These are phyloP conservation scores for Erythrophleum fordii DNA, from an alignment of 306 rosid species.

Conservation along the genomic window DNA sequence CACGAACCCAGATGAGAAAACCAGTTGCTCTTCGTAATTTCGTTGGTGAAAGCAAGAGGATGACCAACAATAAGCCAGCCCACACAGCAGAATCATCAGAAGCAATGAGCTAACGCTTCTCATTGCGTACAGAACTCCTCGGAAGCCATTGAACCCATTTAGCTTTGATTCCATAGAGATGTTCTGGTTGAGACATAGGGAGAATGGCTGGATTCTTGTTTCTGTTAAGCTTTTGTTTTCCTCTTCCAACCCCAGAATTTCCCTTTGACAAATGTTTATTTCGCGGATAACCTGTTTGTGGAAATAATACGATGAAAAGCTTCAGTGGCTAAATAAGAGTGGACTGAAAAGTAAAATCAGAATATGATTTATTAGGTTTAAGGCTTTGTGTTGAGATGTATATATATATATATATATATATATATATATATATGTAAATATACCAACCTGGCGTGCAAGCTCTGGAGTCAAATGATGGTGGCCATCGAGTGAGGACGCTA, in stretches of 20 bases:
- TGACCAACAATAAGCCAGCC: slow-evolving; percentile 69
- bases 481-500: slow-evolving; percentile 58
- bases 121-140: slow-evolving; percentile 84
- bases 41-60: slow-evolving; percentile 56
- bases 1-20: slow-evolving; percentile 61
- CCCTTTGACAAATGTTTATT: slow-evolving; percentile 71
- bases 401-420: too few species aligned
- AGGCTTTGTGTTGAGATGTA: not conserved
- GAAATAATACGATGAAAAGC: not conserved
- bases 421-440: too few species aligned
- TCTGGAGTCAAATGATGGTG: slow-evolving; percentile 59
- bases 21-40: slow-evolving; percentile 43
- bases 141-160: slow-evolving; percentile 80
- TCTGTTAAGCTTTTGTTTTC: slow-evolving; percentile 70
- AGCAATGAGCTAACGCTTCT: slow-evolving; percentile 73
- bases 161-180: slow-evolving; percentile 56
- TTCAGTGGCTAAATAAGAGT: not conserved
- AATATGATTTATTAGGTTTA: slow-evolving; percentile 1
- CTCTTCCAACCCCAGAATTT: slow-evolving; percentile 69
- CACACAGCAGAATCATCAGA: slow-evolving; percentile 62
- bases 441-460: slow-evolving; percentile 63
- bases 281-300: slow-evolving; percentile 56
- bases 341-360: not conserved
- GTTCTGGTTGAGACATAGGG: slow-evolving; percentile 49
- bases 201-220: slow-evolving; percentile 68